Base-by-base conservation (phyloP, 169 alveolate species). In the Cryptosporidium sp. region DNA sequence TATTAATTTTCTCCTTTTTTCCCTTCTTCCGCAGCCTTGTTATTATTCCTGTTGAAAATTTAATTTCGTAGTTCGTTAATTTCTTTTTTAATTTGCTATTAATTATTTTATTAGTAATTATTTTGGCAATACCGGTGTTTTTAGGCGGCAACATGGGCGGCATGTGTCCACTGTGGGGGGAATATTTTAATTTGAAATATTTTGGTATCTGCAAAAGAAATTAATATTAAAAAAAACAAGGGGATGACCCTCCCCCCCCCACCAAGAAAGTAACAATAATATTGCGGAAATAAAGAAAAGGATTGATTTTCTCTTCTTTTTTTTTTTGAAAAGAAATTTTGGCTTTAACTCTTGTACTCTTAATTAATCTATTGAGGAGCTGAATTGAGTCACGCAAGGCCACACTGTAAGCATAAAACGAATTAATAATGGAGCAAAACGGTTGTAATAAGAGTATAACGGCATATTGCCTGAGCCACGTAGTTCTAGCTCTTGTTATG, bases 91-190 rank as follows among this genome's bases (percentile, higher is more conserved):
- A n/a, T 65, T 65, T 33, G n/a, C 67, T 26, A 23, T 16, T 52
- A 52, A 21, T 55, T 55, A 23, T 5, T 55, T 9, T 55, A 55
- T 23, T 55, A 55, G 37, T 55, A 3, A n/a, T 23, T 55, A 55
- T 55, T 55, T 26, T 55, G 67, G 67, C 67, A 55, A 55, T 55
- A 55, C 37, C 67, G 67, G 67, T 55, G 67, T 48, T 45, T 9
- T 55, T 55, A 21, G 67, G 67, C 67, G 67, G 37, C 37, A 55
- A 21, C 23, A 55, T 55, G 67, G 37, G 67, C 67, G 67, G 67
- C 67, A 55, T 55, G 67, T 23, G 67, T 35, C 10, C 10, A 0
- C 0, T 55, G 67, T n/a, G 67, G 67, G 67, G 67, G 37, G 67
- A 55, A 48, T 12, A 48, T 48, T 55, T 26, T 3, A 55, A 55